A percentile compares a stretch with the other conserved stretches of the same genome.
phyloP scores from a whole-genome alignment of 331 rosid genomes.

The Malus hybrid region DNA sequence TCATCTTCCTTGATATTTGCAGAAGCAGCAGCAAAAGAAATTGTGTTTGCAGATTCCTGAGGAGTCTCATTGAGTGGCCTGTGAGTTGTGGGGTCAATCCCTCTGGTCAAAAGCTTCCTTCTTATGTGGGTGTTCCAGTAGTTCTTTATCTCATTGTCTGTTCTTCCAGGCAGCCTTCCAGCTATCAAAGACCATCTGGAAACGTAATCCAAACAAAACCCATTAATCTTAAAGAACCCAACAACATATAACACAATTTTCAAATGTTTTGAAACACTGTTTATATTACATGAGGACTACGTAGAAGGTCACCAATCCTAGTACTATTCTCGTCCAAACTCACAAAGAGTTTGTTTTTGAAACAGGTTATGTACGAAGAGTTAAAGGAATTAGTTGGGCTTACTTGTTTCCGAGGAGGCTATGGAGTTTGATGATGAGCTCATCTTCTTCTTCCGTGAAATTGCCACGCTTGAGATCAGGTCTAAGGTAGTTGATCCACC shows the following conservation, averaged over 20 bases:
- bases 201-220: conserved; percentile 17
- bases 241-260: neutral
- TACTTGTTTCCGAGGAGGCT: conserved; percentile 96
- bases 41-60: conserved; percentile 30
- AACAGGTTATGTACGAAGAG: no score
- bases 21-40: conserved; percentile 49
- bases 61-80: conserved; percentile 47
- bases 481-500: conserved; percentile 97
- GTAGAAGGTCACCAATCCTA: no score
- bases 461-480: conserved; percentile 97
- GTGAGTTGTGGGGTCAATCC: conserved; percentile 92
- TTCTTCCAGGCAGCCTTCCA: conserved; percentile 87
- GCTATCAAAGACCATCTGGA: conserved; percentile 90
- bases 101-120: conserved; percentile 86
- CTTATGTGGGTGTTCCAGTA: conserved; percentile 97
- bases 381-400: neutral
- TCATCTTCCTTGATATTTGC: conserved; percentile 38
- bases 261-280: neutral
- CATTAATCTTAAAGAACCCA: neutral
- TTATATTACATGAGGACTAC: no score
- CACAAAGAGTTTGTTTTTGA: no score
- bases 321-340: no score
- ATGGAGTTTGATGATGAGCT: conserved; percentile 95
- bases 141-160: conserved; percentile 96
- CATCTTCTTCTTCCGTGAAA: conserved; percentile 91